Evolutionary conservation across 768 basidiomycete species (phyloP).

Genomic region (Suillus variegatus): DNA sequence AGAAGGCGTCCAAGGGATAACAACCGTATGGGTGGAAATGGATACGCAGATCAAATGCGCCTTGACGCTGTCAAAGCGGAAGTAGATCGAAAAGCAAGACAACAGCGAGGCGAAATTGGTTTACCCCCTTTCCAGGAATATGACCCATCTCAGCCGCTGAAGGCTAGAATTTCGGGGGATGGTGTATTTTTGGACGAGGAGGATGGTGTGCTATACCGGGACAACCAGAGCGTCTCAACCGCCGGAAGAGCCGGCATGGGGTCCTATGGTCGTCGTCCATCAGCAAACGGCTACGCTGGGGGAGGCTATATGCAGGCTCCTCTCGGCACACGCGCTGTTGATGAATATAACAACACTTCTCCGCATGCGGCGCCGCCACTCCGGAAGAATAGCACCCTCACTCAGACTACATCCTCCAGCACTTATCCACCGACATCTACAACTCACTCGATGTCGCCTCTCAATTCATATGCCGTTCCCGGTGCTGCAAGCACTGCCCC

Average conservation of each 20-base stretch:
- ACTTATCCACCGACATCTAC: slow-evolving; percentile 38
- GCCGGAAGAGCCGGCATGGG: slow-evolving; percentile 25
- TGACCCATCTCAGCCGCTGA: slow-evolving; percentile 61
- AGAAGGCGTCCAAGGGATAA: slow-evolving; percentile 47
- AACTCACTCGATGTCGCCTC: slow-evolving; percentile 10
- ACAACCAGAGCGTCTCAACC: slow-evolving; percentile 27
- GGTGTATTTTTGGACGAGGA: slow-evolving; percentile 58
- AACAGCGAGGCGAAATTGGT: slow-evolving; percentile 60
- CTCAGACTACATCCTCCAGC: slow-evolving; percentile 40
- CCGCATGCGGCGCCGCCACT: slow-evolving; percentile 47
- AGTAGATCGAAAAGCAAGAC: slow-evolving; percentile 76
- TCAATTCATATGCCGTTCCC: slow-evolving; percentile 25
- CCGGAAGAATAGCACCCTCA: slow-evolving; percentile 40
- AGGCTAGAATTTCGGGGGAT: slow-evolving; percentile 56
- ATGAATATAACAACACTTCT: slow-evolving; percentile 65
- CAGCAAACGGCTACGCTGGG: slow-evolving; percentile 38
- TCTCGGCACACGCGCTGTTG: slow-evolving; percentile 67
- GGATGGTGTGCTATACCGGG: slow-evolving; percentile 35
- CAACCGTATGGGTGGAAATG: slow-evolving; percentile 31
- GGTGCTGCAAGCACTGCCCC: slow-evolving; percentile 25
- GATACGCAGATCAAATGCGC: slow-evolving; percentile 67
- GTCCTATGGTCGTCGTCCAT: slow-evolving; percentile 33
- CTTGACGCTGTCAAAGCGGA: slow-evolving; percentile 87
- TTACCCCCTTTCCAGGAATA: slow-evolving; percentile 76
- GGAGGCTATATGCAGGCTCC: slow-evolving; percentile 68